Evolutionary conservation across 768 basidiomycete genomes (phyloP).

Genomic region (Rhodotorula toruloides): DNA sequence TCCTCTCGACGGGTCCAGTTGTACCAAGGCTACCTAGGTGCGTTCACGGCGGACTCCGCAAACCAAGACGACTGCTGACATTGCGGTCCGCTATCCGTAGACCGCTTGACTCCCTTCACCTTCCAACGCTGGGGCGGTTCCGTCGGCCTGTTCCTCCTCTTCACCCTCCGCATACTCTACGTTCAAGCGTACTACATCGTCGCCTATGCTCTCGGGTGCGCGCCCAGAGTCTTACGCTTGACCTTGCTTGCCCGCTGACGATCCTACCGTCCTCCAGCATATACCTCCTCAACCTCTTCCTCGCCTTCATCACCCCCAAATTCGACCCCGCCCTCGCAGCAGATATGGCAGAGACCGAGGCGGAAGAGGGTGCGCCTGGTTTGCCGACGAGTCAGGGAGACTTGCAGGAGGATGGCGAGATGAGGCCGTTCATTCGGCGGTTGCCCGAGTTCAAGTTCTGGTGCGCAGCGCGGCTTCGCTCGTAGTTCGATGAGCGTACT

Average conservation of each 20-base stretch:
- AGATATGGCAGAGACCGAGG: conserved; percentile 86
- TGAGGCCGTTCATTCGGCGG: conserved; percentile 90
- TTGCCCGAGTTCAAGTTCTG: conserved; percentile 97
- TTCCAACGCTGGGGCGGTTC: conserved; percentile 85
- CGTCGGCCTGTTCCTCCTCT: conserved; percentile 63
- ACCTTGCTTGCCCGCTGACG: neutral
- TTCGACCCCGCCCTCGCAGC: conserved; percentile 95
- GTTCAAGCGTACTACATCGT: conserved; percentile 58
- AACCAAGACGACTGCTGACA: neutral
- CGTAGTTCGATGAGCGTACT: too few species aligned
- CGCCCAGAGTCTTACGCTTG: neutral
- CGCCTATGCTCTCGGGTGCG: conserved; percentile 42
- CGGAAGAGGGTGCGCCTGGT: conserved; percentile 79
- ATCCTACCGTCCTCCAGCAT: conserved; percentile 8
- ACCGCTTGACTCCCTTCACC: conserved; percentile 83
- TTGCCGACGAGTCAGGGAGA: conserved; percentile 45
- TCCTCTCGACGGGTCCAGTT: neutral
- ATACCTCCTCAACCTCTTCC: conserved; percentile 60
- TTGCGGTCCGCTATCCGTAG: conserved; percentile 45
- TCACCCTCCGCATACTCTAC: conserved; percentile 77
- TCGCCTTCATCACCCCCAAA: conserved; percentile 95
- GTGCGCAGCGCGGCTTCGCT: too few species aligned
- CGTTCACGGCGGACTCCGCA: neutral
- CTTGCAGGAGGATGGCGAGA: conserved; percentile 80
- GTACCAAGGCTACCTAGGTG: neutral